Conservation (phyloP, 2,329 filamentous ascomycete species). For the Epichloe bromicola region DNA sequence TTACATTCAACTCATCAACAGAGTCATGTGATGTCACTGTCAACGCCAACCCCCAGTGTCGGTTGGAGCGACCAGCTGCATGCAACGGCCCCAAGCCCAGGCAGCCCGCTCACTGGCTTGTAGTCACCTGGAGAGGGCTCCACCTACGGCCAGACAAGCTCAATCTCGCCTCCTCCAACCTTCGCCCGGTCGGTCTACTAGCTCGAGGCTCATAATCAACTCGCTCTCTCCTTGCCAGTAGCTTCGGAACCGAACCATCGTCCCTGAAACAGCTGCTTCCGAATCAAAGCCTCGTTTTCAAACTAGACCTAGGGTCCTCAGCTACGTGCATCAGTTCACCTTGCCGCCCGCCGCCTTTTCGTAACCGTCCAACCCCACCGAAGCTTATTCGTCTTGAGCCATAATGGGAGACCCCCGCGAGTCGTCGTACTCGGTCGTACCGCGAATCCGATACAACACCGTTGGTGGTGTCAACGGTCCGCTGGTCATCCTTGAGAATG, state of each 20-base stretch:
- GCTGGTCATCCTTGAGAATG: conserved; percentile 94
- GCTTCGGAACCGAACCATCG: neutral
- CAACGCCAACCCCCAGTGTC: neutral
- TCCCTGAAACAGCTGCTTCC: neutral
- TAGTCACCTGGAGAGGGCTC: conserved; percentile 11
- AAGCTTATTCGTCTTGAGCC: conserved; percentile 8
- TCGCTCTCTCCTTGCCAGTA: conserved; percentile 1
- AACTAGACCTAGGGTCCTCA: neutral
- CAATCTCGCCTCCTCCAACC: conserved; percentile 24
- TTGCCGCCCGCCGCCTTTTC: neutral
- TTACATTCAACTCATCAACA: no score
- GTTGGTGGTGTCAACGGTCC: conserved; percentile 96
- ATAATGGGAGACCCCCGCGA: conserved; percentile 44
- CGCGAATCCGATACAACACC: conserved; percentile 84
- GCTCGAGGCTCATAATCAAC: conserved; percentile 8
- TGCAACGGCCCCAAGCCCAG: neutral
- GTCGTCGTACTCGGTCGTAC: conserved; percentile 45
- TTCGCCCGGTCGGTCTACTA: conserved; percentile 17
- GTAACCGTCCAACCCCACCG: conserved; percentile 2
- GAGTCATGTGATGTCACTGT: conserved; percentile 28
- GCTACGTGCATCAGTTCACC: neutral
- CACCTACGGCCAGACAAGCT: conserved; percentile 26
- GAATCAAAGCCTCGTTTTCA: neutral
- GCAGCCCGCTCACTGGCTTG: conserved; percentile 12
- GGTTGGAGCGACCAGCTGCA: neutral